These are phyloP conservation scores for Solanum clarkiae DNA, from an alignment of 257 asterid species.

Conservation along the genomic window DNA sequence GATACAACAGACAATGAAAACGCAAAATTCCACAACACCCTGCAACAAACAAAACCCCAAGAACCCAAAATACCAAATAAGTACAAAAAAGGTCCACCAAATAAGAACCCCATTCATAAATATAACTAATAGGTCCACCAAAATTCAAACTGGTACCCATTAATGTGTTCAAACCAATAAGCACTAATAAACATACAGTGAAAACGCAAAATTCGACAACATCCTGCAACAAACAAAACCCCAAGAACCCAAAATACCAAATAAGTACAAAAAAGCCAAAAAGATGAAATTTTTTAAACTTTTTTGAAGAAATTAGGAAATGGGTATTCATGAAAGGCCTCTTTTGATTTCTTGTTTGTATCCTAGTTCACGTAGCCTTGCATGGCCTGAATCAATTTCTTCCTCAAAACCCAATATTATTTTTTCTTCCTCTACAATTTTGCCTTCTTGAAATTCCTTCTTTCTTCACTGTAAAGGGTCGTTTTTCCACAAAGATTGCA, in stretches of 20 bases:
- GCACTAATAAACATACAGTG: constrained; percentile 79
- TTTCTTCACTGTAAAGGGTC: background rate
- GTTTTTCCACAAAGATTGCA: too few species aligned
- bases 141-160: constrained; percentile 71
- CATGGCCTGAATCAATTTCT: constrained; percentile 62
- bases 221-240: constrained; percentile 33
- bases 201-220: constrained; percentile 64
- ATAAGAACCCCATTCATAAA: constrained; percentile 98
- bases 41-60: constrained; percentile 11
- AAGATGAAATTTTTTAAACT: background rate
- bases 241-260: background rate
- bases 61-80: background rate
- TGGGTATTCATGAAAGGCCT: constrained; percentile 65
- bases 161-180: constrained; percentile 85
- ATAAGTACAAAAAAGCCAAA: background rate
- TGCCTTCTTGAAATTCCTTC: background rate
- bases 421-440: too few species aligned
- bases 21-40: constrained; percentile 83
- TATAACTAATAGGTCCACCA: constrained; percentile 76
- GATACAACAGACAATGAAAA: constrained; percentile 80
- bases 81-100: too few species aligned
- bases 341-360: constrained; percentile 99
- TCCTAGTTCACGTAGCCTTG: constrained; percentile 78
- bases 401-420: background rate
- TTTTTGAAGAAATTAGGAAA: background rate